Evolutionary conservation across 768 basidiomycete genomes (phyloP).

Genomic region (Daedaleopsis sinensis): DNA sequence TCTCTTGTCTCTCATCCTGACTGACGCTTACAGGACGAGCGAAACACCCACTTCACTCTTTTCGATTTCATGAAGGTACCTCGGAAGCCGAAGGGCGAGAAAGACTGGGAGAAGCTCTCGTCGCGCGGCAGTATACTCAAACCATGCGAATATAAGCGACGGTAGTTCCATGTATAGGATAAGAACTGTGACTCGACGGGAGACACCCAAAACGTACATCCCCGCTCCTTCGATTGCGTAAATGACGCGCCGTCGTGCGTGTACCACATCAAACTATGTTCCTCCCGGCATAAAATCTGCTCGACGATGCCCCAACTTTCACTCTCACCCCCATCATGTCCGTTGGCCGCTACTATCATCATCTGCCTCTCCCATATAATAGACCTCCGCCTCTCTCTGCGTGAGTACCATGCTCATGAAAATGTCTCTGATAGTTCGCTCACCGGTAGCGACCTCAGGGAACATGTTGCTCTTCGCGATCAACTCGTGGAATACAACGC

Average conservation of each 20-base stretch:
- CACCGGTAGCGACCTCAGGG: too few relatives aligned
- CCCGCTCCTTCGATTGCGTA: not conserved
- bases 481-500: not conserved
- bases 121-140: conserved; percentile 64
- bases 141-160: conserved; percentile 91
- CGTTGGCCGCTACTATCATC: too few relatives aligned
- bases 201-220: too few relatives aligned
- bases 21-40: conserved; percentile 58
- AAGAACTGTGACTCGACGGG: not conserved
- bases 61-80: conserved; percentile 77
- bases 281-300: not conserved
- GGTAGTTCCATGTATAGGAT: conserved; percentile 41
- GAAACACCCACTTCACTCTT: conserved; percentile 83
- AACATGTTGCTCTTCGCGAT: too few relatives aligned
- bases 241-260: not conserved
- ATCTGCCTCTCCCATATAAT: too few relatives aligned
- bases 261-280: not conserved
- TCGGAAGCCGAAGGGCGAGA: conserved; percentile 47
- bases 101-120: conserved; percentile 62
- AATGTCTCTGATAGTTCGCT: too few relatives aligned
- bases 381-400: too few relatives aligned
- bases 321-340: too few relatives aligned
- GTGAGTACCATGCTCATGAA: too few relatives aligned
- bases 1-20: not conserved
- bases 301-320: too few relatives aligned